phyloP scores from a whole-genome alignment of 805 yeast genomes.

The Brettanomyces anomalus region DNA sequence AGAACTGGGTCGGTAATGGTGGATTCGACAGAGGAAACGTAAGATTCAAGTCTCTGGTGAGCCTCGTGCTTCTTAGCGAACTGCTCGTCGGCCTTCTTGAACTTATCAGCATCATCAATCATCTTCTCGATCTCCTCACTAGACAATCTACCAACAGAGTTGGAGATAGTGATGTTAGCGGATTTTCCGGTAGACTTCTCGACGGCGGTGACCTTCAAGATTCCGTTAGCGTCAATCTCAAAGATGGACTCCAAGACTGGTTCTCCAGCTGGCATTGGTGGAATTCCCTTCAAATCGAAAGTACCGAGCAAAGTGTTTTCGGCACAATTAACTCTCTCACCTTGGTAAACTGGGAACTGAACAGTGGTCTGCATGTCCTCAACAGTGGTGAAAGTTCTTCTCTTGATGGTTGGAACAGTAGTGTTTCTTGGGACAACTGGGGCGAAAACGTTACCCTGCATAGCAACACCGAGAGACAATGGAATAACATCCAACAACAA shows the following conservation, averaged over 20 bases:
- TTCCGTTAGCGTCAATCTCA: conserved; percentile 99
- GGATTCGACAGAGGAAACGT: conserved; percentile 91
- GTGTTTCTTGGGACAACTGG: conserved; percentile 99
- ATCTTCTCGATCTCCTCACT: conserved; percentile 96
- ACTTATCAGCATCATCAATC: conserved; percentile 97
- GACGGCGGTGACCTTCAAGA: conserved; percentile 96
- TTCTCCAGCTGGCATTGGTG: conserved; percentile 98
- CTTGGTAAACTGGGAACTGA: conserved; percentile 98
- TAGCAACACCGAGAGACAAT: conserved; percentile 98
- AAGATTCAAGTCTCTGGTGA: conserved; percentile 97
- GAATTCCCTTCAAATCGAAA: conserved; percentile 96
- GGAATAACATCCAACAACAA: conserved; percentile 96
- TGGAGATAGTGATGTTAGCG: conserved; percentile 96
- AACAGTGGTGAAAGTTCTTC: conserved; percentile 97
- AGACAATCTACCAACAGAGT: conserved; percentile 98
- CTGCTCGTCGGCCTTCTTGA: conserved; percentile 98
- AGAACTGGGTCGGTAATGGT: conserved; percentile 97
- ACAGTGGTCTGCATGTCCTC: conserved; percentile 99
- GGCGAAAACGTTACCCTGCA: conserved; percentile 98
- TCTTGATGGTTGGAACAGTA: conserved; percentile 97
- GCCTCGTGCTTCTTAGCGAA: conserved; percentile 99
- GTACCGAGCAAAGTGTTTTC: conserved; percentile 98
- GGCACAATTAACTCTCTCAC: conserved; percentile 98
- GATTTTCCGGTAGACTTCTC: conserved; percentile 99
- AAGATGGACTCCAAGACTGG: conserved; percentile 98